phyloP scores from a whole-genome alignment of 768 basidiomycete genomes.

The Filobasidium wieringae region DNA sequence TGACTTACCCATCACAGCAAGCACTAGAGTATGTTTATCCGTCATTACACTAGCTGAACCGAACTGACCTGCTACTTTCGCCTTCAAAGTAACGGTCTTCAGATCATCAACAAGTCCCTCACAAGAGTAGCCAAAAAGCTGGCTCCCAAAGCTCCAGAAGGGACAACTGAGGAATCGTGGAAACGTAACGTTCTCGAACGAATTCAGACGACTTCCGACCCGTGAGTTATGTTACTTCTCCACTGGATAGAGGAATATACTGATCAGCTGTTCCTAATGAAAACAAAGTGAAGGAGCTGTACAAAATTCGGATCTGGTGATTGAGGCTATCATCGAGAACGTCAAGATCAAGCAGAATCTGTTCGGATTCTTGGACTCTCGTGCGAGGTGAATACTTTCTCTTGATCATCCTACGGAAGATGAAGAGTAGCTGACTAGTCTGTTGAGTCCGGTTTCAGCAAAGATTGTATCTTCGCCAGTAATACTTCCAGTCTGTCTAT shows the following conservation, averaged over 20 bases:
- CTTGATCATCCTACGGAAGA: too few species aligned
- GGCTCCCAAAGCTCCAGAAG: constrained; percentile 28
- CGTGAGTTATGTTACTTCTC: constrained; percentile 23
- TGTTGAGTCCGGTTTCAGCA: too few species aligned
- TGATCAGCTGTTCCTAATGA: not conserved
- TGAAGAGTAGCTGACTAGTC: too few species aligned
- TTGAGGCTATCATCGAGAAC: constrained; percentile 44
- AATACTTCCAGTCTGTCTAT: constrained; percentile 42
- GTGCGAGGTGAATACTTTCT: constrained; percentile 29
- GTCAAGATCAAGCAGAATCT: constrained; percentile 41
- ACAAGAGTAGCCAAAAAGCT: constrained; percentile 39
- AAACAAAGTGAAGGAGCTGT: constrained; percentile 32
- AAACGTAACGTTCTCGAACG: constrained; percentile 26
- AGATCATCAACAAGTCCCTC: constrained; percentile 41
- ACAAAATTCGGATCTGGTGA: constrained; percentile 38
- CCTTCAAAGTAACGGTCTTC: constrained; percentile 33
- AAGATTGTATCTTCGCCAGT: constrained; percentile 40
- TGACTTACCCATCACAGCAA: not conserved
- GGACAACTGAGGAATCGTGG: constrained; percentile 5
- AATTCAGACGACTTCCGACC: constrained; percentile 39
- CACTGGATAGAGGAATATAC: not conserved
- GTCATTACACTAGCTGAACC: not conserved
- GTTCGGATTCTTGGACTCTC: constrained; percentile 38
- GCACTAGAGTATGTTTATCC: constrained; percentile 1
- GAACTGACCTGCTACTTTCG: not conserved